Conservation (phyloP, 305 asterid genomes). For the Striga hermonthica region DNA sequence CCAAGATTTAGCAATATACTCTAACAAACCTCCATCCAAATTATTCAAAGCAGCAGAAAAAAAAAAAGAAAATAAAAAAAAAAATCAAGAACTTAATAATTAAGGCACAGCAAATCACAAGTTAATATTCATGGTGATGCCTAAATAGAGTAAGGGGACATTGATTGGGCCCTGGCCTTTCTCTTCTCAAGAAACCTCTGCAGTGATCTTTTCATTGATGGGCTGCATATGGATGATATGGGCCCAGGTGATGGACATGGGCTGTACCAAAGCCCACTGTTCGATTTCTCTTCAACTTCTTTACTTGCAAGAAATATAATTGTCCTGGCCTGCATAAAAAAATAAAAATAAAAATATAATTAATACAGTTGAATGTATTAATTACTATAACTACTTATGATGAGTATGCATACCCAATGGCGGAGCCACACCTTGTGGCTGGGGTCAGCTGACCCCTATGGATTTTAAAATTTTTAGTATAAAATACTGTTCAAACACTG, state of each 20-base stretch:
- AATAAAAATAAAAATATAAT: neutral
- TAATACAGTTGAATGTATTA: neutral
- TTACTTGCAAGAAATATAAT: conserved; percentile 46
- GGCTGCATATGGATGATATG: conserved; percentile 19
- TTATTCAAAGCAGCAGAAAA: neutral
- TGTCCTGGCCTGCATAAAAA: conserved; percentile 44
- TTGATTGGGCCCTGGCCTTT: conserved; percentile 39
- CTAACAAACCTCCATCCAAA: too few species aligned
- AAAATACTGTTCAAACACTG: too few species aligned
- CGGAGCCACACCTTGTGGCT: too few species aligned
- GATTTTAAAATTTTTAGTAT: too few species aligned
- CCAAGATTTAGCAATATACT: too few species aligned
- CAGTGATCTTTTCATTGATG: conserved; percentile 62
- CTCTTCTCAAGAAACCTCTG: conserved; percentile 65
- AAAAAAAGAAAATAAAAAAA: neutral
- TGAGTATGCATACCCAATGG: too few species aligned
- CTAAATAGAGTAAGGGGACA: conserved; percentile 28
- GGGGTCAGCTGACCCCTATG: too few species aligned
- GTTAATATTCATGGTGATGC: neutral
- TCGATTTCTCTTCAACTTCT: conserved; percentile 34
- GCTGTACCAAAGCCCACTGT: neutral
- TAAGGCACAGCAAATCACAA: neutral
- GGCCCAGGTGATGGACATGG: conserved; percentile 28
- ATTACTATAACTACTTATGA: neutral
- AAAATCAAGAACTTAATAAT: neutral